Evolutionary conservation across 192 early-diverging fungal species (phyloP), one percentile per base, ranked within the genome.

Genomic region (Mortierella claussenii): DNA sequence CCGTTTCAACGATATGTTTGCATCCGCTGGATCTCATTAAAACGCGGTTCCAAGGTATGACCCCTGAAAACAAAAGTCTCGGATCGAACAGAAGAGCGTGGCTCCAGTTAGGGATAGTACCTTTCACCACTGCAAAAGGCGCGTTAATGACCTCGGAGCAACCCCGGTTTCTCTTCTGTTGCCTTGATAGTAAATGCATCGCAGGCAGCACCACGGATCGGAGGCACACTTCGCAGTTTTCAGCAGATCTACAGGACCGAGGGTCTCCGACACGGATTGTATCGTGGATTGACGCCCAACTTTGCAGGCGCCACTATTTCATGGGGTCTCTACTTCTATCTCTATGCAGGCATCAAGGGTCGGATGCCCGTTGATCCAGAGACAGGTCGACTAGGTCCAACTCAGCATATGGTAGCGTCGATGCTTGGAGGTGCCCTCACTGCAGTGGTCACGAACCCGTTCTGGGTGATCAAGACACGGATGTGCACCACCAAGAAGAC

Each of bases 241-340:
- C 80, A 83, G 24, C 58, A 71, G 62, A 87, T 94, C 21, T 54
- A 89, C 37, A 65, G 68, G 28, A 74, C 80, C 8, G 87, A 93
- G 66, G 92, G 91, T 6, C 80, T 88, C 18, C 42, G 85, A 1
- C 70, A 80, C 18, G 95, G 94, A 9, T 83, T 99, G 3, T 99
- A 99, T 78, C 87, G 94, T n/a, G 97, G 96, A 12, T 66, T 99
- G 4, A 60, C 88, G 0, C 90, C 98, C 36, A 99, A 96, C 49
- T 86, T 98, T 54, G 92, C 92, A 13, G 98, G 97, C 0, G 88
- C 96, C 27, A 93, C 92, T 12, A 79, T 91, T 13, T 95, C 93
- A 47, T 99, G 98, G 97, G 96, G 96, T 1, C 78, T 99, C n/a
- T 99, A 98, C 66, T 98, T 99, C 81, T 93, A 89, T 32, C 95